Evolutionary conservation across 768 basidiomycete species (phyloP).

Genomic region (Lactifluus pinguis): DNA sequence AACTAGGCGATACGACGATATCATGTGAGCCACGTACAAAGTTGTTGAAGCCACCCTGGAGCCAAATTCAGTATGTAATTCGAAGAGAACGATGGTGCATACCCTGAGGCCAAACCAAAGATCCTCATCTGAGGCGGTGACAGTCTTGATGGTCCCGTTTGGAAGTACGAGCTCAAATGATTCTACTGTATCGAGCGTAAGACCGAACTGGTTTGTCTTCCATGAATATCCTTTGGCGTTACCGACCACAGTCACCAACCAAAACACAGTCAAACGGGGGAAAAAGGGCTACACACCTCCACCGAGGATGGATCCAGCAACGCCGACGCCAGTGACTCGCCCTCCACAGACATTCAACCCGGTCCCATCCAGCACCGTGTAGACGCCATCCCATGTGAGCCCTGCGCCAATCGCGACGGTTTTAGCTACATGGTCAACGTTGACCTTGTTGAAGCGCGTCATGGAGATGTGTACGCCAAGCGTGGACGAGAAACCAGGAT

Average conservation of each 20-base stretch:
- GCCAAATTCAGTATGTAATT: too few species aligned
- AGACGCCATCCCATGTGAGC: conserved; percentile 23
- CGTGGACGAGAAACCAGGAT: conserved; percentile 23
- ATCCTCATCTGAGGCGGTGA: background rate
- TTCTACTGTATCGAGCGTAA: conserved; percentile 29
- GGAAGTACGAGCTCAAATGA: conserved; percentile 25
- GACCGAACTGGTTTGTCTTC: conserved; percentile 14
- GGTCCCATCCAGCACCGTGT: conserved; percentile 7
- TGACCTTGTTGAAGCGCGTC: background rate
- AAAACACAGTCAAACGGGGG: too few species aligned
- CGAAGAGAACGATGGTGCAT: too few species aligned
- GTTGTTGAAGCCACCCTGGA: too few species aligned
- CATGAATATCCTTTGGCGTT: conserved; percentile 3
- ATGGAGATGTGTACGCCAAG: conserved; percentile 23
- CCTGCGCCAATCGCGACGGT: conserved; percentile 20
- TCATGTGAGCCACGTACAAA: too few species aligned
- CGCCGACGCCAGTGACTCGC: too few species aligned
- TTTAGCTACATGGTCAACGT: background rate
- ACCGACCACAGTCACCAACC: too few species aligned
- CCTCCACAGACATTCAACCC: conserved; percentile 21
- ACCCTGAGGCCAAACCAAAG: conserved; percentile 15
- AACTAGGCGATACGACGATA: too few species aligned
- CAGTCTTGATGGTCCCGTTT: conserved; percentile 19
- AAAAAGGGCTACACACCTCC: too few species aligned
- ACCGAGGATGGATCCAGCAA: too few species aligned